These are phyloP conservation scores for Pelargonium exstipulatum DNA, from an alignment of 441 rosid species.

Conservation along the genomic window DNA sequence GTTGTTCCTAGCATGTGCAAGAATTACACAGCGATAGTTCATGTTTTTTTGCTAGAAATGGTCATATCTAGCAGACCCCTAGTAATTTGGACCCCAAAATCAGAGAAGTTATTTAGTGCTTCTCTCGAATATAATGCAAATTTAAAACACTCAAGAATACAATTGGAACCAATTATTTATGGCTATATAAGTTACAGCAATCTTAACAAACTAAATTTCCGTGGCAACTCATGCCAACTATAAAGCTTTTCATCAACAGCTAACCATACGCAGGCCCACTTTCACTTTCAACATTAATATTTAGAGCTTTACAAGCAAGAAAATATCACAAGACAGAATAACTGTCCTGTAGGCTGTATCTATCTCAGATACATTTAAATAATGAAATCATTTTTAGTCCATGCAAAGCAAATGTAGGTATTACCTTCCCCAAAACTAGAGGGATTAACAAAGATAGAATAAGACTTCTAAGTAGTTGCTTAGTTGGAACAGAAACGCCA, in stretches of 20 bases:
- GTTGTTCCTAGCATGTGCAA: background rate
- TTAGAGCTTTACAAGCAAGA: background rate
- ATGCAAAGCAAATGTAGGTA: conserved; percentile 7
- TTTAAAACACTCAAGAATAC: background rate
- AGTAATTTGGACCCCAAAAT: background rate
- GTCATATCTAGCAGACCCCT: background rate
- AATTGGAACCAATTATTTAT: background rate
- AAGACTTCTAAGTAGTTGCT: conserved; percentile 72
- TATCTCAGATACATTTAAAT: background rate
- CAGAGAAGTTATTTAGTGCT: background rate
- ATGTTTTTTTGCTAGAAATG: background rate
- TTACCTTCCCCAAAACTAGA: conserved; percentile 83
- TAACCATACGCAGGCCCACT: background rate
- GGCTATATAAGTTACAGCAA: background rate
- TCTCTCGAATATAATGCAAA: background rate
- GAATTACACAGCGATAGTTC: background rate
- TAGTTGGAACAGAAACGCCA: conserved; percentile 75
- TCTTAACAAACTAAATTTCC: background rate
- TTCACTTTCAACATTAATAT: conserved; percentile 1
- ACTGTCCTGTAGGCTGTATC: background rate
- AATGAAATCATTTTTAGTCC: conserved; percentile 11
- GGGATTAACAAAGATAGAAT: conserved; percentile 67
- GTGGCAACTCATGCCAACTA: background rate
- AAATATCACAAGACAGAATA: background rate
- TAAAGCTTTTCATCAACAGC: conserved; percentile 1